These are phyloP conservation scores for Apiospora marii DNA, from an alignment of 2,329 filamentous ascomycete species.

Conservation along the genomic window DNA sequence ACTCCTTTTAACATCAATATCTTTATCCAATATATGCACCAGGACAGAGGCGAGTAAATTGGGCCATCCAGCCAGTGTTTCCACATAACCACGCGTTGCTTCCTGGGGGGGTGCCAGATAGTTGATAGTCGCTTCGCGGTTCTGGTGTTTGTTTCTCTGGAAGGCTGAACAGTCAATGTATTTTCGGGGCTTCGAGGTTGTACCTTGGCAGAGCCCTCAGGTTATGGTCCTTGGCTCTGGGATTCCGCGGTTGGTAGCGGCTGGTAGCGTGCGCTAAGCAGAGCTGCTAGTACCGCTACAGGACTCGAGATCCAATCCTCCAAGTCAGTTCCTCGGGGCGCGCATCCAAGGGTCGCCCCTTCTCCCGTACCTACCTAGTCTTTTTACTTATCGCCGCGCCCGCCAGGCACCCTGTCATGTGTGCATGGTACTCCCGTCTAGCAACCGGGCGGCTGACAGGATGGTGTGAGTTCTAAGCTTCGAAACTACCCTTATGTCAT, in stretches of 20 bases:
- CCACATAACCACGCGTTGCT: slow-evolving; percentile 20
- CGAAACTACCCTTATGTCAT: slow-evolving; percentile 20
- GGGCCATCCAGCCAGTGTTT: background rate
- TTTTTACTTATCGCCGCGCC: background rate
- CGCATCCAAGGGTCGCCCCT: background rate
- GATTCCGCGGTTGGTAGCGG: background rate
- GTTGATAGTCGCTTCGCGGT: background rate
- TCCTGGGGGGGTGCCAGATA: slow-evolving; percentile 6
- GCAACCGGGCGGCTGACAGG: slow-evolving; percentile 4
- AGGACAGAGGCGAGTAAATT: background rate
- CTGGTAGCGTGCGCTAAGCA: background rate
- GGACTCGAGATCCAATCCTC: slow-evolving; percentile 6
- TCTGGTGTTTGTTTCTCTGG: background rate
- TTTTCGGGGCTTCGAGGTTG: background rate
- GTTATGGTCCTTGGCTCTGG: background rate
- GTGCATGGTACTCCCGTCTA: background rate
- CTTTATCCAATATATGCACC: background rate
- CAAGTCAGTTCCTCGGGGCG: background rate
- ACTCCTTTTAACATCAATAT: background rate
- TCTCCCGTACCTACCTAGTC: background rate
- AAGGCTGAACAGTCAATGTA: background rate
- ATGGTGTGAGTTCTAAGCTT: slow-evolving; percentile 14
- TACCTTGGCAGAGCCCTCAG: background rate
- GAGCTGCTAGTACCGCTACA: background rate
- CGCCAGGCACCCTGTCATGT: slow-evolving; percentile 4